These are phyloP conservation scores for Rhododendron ferrugineum DNA, from an alignment of 148 eudicot genomes.

Conservation along the genomic window DNA sequence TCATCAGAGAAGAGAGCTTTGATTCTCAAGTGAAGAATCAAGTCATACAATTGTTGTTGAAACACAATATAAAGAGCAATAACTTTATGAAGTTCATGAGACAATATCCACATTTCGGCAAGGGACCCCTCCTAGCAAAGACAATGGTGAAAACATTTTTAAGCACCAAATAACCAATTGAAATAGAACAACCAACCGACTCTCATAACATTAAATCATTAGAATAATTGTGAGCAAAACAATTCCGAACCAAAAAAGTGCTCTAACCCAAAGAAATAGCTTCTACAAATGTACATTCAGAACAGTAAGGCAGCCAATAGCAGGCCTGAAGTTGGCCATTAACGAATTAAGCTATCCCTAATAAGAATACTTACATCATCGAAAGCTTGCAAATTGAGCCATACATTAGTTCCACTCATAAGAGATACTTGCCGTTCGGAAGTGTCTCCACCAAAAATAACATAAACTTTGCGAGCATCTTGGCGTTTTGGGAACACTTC, in stretches of 20 bases:
- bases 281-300: neutral
- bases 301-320: neutral
- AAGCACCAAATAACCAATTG: neutral
- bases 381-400: slow-evolving; percentile 76
- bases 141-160: neutral
- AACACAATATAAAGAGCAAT: neutral
- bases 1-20: neutral
- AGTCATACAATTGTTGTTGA: neutral
- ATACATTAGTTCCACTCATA: slow-evolving; percentile 94
- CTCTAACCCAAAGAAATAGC: neutral
- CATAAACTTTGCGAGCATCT: slow-evolving; percentile 51
- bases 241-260: neutral
- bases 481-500: slow-evolving; percentile 21
- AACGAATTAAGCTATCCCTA: neutral
- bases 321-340: neutral
- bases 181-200: neutral
- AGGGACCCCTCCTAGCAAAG: neutral
- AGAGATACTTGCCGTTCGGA: slow-evolving; percentile 93
- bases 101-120: neutral
- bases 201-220: neutral
- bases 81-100: neutral
- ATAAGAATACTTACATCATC: slow-evolving; percentile 58
- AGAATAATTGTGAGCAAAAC: neutral
- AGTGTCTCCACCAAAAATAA: slow-evolving; percentile 88
- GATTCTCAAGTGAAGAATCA: neutral